Evolutionary conservation across 306 rosid genomes (phyloP).

Genomic region (Echinosophora koreensis): DNA sequence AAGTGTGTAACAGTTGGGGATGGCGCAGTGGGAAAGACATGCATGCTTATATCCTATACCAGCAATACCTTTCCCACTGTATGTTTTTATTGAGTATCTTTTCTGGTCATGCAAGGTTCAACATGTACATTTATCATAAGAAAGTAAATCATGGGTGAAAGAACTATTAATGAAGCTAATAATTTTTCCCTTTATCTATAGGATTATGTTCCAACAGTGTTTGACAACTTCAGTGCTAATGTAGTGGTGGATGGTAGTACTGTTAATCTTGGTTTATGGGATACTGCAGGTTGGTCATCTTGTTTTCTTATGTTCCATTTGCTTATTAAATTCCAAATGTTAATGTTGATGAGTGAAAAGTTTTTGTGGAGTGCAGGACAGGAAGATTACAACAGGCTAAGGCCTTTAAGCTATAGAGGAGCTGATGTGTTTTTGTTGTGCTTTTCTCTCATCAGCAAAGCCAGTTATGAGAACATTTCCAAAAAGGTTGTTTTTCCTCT

Average conservation of each 20-base stretch:
- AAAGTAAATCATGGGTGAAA: slow-evolving; percentile 19
- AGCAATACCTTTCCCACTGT: slow-evolving; percentile 95
- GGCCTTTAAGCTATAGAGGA: slow-evolving; percentile 97
- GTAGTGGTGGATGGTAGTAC: slow-evolving; percentile 69
- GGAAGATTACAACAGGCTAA: slow-evolving; percentile 93
- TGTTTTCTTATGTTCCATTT: background rate
- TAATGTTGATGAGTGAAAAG: background rate
- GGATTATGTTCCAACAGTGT: slow-evolving; percentile 91
- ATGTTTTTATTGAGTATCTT: slow-evolving; percentile 32
- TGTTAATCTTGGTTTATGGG: slow-evolving; percentile 83
- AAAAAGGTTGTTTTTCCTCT: slow-evolving; percentile 68
- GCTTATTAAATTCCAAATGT: slow-evolving; percentile 1
- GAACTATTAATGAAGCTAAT: slow-evolving; percentile 35
- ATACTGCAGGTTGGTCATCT: slow-evolving; percentile 68
- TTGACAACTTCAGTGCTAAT: slow-evolving; percentile 79
- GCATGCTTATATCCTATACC: slow-evolving; percentile 95
- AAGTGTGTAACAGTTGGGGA: slow-evolving; percentile 97
- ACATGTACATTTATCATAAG: slow-evolving; percentile 3
- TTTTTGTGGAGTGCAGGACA: slow-evolving; percentile 63
- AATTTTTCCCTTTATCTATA: slow-evolving; percentile 22
- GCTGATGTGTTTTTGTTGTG: slow-evolving; percentile 94
- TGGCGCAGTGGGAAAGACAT: slow-evolving; percentile 98
- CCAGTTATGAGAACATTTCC: slow-evolving; percentile 88
- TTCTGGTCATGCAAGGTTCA: slow-evolving; percentile 1
- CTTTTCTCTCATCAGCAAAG: slow-evolving; percentile 90